Evolutionary conservation across 331 rosid species (phyloP).

Genomic region (Quercus tomentella): DNA sequence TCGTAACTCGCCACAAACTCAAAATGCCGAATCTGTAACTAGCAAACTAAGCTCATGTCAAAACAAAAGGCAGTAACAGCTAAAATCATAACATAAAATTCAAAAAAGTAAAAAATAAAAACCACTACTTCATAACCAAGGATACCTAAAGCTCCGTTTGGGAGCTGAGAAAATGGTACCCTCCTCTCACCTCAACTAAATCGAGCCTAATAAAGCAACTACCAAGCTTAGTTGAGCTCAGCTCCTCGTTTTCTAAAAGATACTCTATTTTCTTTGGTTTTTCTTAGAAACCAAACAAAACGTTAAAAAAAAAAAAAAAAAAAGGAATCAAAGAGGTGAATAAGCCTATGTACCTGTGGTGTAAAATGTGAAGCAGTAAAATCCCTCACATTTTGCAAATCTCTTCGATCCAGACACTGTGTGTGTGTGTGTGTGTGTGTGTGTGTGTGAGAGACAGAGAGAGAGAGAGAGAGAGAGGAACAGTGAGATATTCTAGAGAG

Average conservation of each 20-base stretch:
- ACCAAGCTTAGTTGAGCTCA: background rate
- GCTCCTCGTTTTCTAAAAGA: background rate
- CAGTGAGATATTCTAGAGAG: background rate
- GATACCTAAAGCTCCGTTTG: background rate
- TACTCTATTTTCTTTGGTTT: background rate
- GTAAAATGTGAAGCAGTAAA: slow-evolving; percentile 4
- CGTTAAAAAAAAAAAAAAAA: background rate
- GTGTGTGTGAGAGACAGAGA: background rate
- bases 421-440: too few species aligned
- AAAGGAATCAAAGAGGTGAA: background rate
- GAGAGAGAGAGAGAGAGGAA: background rate
- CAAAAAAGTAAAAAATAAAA: background rate
- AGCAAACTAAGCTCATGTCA: background rate
- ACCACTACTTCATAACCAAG: background rate
- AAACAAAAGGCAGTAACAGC: background rate
- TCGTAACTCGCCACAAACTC: background rate
- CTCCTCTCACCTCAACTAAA: background rate
- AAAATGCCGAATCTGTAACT: background rate
- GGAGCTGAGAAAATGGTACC: background rate
- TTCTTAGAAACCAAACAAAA: slow-evolving; percentile 9
- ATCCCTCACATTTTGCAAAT: slow-evolving; percentile 22
- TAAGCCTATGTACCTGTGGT: background rate
- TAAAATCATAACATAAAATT: background rate
- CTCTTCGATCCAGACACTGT: slow-evolving; percentile 12
- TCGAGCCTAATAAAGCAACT: background rate